Evolutionary conservation across 1,284 basidiomycete species (phyloP), one percentile per base, ranked within the genome.

Genomic region (Ustilago loliicola): DNA sequence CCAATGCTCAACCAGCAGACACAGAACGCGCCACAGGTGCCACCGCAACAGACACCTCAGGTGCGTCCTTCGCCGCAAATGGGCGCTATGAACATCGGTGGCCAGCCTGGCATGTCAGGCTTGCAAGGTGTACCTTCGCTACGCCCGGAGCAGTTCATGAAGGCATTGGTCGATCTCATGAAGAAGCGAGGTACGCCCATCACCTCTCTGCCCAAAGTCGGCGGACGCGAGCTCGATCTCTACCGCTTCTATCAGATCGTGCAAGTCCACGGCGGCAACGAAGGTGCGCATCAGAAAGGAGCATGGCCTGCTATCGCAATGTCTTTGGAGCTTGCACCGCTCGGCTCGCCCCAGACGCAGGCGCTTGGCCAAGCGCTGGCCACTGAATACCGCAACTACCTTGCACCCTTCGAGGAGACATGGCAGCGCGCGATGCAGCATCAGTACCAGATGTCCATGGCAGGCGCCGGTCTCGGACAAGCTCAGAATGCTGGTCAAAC

Each of bases 361-460:
- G 57, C 73, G 27, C 63, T 80, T 13, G 77, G 74, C 8, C 67
- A 72, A 32, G 76, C 80, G 19, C 47, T 85, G 34, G 79, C 79
- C 2, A 73, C 78, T 42, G 71, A 80, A 47, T 85, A 79, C 52
- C 72, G 77, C 47, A 77, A 64, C 40, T 82, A 79, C 58, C 70
- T 85, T 38, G 77, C 72, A 7, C 78, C 81, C 3, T 83, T 85
- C 29, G 84, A 85, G 48, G 79, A 83, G 56, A 79, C 83, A 4
- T 85, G 83, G 83, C 78, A 78, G 57, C 73, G 80, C n/a, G 82
- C 82, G 2, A 74, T 83, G 70, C 70, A 81, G 21, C 82, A 83
- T 23, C 81, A 82, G 60, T 75, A 83, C 42, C 81, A 82, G 60
- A 75, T 77, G 66, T 74, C 79, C 5, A 80, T 82, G 77, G 70